Conservation (phyloP, 495 filamentous ascomycete species). For the Penicillium coprophilum region DNA sequence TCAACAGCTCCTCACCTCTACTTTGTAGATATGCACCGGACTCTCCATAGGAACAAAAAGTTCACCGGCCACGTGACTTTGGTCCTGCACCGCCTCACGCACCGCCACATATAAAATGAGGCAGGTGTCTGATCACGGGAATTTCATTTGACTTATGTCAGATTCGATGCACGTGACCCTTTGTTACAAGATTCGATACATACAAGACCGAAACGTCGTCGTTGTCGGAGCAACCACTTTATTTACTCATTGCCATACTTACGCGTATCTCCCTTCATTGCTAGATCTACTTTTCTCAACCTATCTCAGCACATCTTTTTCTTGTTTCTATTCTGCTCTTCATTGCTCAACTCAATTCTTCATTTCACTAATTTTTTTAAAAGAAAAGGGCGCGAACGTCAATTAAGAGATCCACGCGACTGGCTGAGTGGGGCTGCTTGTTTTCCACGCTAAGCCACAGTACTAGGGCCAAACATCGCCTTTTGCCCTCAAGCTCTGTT, state of each 20-base stretch:
- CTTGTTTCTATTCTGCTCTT: conserved; percentile 12
- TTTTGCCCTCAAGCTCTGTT: conserved; percentile 45
- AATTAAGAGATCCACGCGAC: conserved; percentile 32
- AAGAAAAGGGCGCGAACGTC: not conserved
- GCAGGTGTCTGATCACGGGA: not conserved
- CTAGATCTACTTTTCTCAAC: conserved; percentile 23
- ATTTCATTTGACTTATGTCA: not conserved
- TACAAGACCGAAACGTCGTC: not conserved
- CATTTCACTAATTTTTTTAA: not conserved
- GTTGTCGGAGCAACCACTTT: conserved; percentile 23
- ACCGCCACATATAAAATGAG: not conserved
- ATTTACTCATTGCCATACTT: conserved; percentile 23
- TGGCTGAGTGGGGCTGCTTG: conserved; percentile 43
- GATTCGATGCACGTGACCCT: not conserved
- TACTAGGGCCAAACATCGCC: conserved; percentile 52
- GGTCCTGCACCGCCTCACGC: not conserved
- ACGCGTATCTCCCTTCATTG: conserved; percentile 29
- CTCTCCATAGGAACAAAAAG: conserved; percentile 21
- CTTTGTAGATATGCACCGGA: conserved; percentile 5
- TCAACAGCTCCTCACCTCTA: conserved; percentile 15
- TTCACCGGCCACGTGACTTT: conserved; percentile 23
- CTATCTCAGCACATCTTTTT: conserved; percentile 9
- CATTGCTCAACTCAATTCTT: conserved; percentile 10
- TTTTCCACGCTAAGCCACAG: conserved; percentile 46
- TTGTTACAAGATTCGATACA: not conserved